phyloP scores from a whole-genome alignment of 192 early-diverging fungal species.

The Podila epicladia region DNA sequence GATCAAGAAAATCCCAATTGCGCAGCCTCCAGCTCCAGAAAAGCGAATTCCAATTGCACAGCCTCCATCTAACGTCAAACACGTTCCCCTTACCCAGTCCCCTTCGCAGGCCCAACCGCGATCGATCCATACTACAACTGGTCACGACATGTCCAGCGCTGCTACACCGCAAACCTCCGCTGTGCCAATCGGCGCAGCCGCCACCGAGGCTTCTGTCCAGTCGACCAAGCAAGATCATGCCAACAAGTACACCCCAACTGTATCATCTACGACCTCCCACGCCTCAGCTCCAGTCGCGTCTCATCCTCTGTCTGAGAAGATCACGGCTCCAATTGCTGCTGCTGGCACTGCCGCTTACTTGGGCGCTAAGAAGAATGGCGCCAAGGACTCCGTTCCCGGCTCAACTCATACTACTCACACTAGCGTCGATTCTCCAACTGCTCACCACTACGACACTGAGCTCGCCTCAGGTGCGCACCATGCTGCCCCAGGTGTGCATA shows the following conservation, averaged over 20 bases:
- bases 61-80: not conserved
- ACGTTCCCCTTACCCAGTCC: not conserved
- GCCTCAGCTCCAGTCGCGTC: not conserved
- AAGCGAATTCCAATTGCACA: conserved; percentile 2
- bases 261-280: not conserved
- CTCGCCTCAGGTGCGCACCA: too few species aligned
- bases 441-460: too few species aligned
- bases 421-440: too few species aligned
- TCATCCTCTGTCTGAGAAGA: not conserved
- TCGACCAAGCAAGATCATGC: conserved; percentile 17
- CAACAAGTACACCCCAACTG: not conserved
- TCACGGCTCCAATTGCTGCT: not conserved
- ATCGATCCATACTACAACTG: not conserved
- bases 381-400: too few species aligned
- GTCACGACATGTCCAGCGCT: not conserved
- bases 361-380: too few species aligned
- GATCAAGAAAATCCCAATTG: conserved; percentile 8
- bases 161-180: not conserved
- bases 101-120: not conserved
- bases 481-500: too few species aligned
- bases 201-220: conserved; percentile 7
- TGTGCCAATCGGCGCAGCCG: not conserved
- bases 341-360: too few species aligned
- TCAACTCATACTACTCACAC: too few species aligned
- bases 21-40: conserved; percentile 2